Percentiles rank a stretch among this genome's conserved stretches.
Evolutionary conservation across 352 stramenopile species (phyloP).

Genomic region (Pythium sukuiense): DNA sequence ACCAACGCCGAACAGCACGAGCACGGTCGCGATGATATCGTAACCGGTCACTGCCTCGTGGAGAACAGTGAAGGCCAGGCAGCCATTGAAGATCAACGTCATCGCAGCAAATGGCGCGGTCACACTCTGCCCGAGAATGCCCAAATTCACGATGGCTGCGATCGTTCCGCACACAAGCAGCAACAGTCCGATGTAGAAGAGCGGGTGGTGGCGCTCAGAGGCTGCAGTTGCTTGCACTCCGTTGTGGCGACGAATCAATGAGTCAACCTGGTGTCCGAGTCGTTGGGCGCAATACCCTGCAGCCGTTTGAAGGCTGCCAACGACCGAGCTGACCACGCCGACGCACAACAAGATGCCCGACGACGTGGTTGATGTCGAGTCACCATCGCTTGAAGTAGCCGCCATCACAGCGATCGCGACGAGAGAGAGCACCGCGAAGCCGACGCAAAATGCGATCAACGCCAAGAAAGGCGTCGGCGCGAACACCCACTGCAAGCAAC

Average conservation of each 20-base stretch:
- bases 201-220: constrained; percentile 13
- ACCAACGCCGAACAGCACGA: constrained; percentile 35
- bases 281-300: constrained; percentile 40
- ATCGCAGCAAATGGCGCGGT: constrained; percentile 41
- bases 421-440: constrained; percentile 33
- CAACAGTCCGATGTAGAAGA: constrained; percentile 35
- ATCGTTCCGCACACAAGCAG: constrained; percentile 38
- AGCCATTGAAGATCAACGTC: constrained; percentile 42
- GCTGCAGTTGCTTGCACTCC: neutral
- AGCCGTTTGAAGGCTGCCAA: constrained; percentile 40
- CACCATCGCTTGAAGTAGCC: neutral
- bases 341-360: constrained; percentile 29
- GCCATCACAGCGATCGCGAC: constrained; percentile 25
- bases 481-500: constrained; percentile 23
- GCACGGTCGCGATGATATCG: constrained; percentile 33
- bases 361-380: neutral
- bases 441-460: constrained; percentile 28
- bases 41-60: constrained; percentile 33
- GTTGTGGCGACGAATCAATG: constrained; percentile 5
- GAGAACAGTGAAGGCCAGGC: constrained; percentile 33
- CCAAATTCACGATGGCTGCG: constrained; percentile 38
- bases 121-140: constrained; percentile 37
- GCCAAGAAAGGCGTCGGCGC: constrained; percentile 32
- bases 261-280: constrained; percentile 33
- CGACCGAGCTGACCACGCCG: constrained; percentile 35